Percentiles rank a stretch among this genome's conserved stretches.
phyloP scores from a whole-genome alignment of 2,329 filamentous ascomycete genomes.

The Penicillium hordei region DNA sequence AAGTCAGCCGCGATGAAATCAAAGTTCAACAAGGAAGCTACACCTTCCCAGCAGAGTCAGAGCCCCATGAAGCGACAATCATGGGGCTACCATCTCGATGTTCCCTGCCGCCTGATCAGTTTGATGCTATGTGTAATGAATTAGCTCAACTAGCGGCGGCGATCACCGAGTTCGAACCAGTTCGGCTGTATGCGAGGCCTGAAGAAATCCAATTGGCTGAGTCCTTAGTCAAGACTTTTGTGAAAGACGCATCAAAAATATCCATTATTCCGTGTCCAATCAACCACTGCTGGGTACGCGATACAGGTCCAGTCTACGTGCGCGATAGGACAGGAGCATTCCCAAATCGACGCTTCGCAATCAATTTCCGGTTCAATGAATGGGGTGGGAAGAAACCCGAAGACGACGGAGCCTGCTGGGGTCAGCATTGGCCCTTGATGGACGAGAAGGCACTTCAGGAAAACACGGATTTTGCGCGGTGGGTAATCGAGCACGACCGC shows the following conservation, averaged over 20 bases:
- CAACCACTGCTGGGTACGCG: conserved; percentile 27
- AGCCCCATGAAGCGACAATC: conserved; percentile 12
- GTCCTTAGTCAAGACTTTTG: conserved; percentile 9
- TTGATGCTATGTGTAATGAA: conserved; percentile 13
- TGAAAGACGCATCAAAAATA: conserved; percentile 9
- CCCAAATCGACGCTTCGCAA: conserved; percentile 16
- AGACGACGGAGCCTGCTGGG: conserved; percentile 14
- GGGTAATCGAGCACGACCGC: conserved; percentile 18
- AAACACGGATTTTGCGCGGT: conserved; percentile 17
- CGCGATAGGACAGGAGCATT: conserved; percentile 15
- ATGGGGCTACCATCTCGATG: conserved; percentile 9
- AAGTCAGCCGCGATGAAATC: neutral
- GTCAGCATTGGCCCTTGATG: conserved; percentile 19
- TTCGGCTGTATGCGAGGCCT: conserved; percentile 22
- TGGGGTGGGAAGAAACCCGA: conserved; percentile 25
- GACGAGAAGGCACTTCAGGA: conserved; percentile 10
- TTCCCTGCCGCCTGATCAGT: conserved; percentile 7
- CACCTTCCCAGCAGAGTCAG: conserved; percentile 13
- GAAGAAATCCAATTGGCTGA: conserved; percentile 20
- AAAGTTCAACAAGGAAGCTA: conserved; percentile 1
- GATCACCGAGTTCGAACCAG: conserved; percentile 25
- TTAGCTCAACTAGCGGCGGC: conserved; percentile 18
- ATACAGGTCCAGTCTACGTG: conserved; percentile 25
- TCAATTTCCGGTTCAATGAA: conserved; percentile 25
- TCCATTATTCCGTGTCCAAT: conserved; percentile 18